These are phyloP conservation scores for Cyamopsis tetragonoloba DNA, from an alignment of 306 rosid species.

Conservation along the genomic window DNA sequence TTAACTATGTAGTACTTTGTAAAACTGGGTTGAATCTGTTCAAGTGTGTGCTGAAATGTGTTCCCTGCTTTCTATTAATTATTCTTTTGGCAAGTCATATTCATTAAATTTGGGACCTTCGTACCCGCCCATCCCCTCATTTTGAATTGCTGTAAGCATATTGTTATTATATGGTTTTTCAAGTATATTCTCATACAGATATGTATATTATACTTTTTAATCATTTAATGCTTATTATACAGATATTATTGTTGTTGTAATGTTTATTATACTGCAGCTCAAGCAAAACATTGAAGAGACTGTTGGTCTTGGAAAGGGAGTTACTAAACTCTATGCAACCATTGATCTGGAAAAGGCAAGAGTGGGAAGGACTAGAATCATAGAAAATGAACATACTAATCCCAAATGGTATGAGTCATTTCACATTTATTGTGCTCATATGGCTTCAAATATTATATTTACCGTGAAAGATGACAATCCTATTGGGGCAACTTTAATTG, in stretches of 20 bases:
- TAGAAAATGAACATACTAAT: slow-evolving; percentile 52
- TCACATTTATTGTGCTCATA: slow-evolving; percentile 69
- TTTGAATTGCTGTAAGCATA: background rate
- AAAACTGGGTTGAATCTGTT: background rate
- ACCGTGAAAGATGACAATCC: slow-evolving; percentile 74
- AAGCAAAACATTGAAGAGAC: slow-evolving; percentile 53
- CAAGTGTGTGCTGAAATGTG: background rate
- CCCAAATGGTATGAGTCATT: slow-evolving; percentile 71
- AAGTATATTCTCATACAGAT: background rate
- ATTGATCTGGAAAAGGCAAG: slow-evolving; percentile 79
- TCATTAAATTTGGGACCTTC: slow-evolving; percentile 8
- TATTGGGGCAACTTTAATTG: slow-evolving; percentile 72
- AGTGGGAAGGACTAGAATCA: slow-evolving; percentile 67
- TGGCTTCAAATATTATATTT: slow-evolving; percentile 56
- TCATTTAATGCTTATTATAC: background rate
- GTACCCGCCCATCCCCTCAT: background rate
- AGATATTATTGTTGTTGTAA: no score
- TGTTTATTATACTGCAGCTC: slow-evolving; percentile 34
- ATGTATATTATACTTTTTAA: background rate
- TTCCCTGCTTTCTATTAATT: background rate
- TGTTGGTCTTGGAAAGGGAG: slow-evolving; percentile 66
- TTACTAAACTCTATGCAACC: slow-evolving; percentile 59
- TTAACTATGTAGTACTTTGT: background rate
- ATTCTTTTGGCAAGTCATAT: background rate
- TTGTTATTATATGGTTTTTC: background rate